phyloP scores from a whole-genome alignment of 1,284 basidiomycete genomes.

The Phellinidium pouzarii region DNA sequence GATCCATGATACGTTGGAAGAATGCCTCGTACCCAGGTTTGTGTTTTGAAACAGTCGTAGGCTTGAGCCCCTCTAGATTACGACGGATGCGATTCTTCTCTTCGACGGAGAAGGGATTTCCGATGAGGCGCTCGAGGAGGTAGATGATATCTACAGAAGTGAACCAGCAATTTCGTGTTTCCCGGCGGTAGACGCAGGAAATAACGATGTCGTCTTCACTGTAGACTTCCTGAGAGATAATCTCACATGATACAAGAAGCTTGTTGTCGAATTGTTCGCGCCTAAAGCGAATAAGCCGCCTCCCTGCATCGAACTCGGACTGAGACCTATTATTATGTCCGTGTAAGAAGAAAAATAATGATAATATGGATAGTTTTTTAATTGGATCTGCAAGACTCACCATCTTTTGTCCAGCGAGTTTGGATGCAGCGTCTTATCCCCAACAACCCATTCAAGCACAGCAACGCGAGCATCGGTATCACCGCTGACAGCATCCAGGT shows the following conservation, averaged over 20 bases:
- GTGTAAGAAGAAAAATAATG: too few species aligned
- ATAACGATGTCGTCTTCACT: slow-evolving; percentile 52
- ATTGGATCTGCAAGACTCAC: too few species aligned
- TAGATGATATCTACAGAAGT: slow-evolving; percentile 96
- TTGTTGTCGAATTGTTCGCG: slow-evolving; percentile 54
- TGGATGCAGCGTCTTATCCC: slow-evolving; percentile 20
- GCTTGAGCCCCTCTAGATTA: slow-evolving; percentile 88
- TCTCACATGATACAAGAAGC: slow-evolving; percentile 58
- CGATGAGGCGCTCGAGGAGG: slow-evolving; percentile 83
- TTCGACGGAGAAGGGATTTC: slow-evolving; percentile 81
- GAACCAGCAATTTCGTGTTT: slow-evolving; percentile 74
- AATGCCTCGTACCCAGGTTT: slow-evolving; percentile 72
- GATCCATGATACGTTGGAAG: slow-evolving; percentile 94
- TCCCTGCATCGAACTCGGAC: slow-evolving; percentile 49
- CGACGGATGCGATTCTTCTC: slow-evolving; percentile 95
- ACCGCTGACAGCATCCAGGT: not conserved
- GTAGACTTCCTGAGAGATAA: slow-evolving; percentile 56
- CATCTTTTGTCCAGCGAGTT: slow-evolving; percentile 13
- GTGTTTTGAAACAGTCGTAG: slow-evolving; percentile 86
- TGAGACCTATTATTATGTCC: too few species aligned
- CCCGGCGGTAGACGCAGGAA: slow-evolving; percentile 87
- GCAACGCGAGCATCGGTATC: slow-evolving; percentile 4
- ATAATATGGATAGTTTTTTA: too few species aligned
- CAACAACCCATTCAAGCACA: slow-evolving; percentile 14
- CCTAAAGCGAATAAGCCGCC: slow-evolving; percentile 67